Evolutionary conservation across 1,284 basidiomycete genomes (phyloP).

Genomic region (Gymnopus androsaceus): DNA sequence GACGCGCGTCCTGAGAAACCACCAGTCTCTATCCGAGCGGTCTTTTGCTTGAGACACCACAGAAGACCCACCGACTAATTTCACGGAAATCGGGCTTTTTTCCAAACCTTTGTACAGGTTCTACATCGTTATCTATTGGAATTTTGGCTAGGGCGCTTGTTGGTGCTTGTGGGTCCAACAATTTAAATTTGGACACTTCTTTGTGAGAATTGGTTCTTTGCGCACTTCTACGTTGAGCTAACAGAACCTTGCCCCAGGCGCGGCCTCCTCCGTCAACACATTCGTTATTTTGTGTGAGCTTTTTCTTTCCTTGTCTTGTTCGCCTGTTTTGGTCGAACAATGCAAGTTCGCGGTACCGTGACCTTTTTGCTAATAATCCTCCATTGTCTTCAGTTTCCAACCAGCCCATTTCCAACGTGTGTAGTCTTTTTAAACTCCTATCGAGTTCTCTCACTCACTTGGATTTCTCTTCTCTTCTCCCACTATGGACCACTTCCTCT

Average conservation of each 20-base stretch:
- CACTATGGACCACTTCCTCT: slow-evolving; percentile 26
- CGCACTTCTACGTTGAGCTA: slow-evolving; percentile 21
- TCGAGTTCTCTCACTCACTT: slow-evolving; percentile 5
- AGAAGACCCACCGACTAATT: slow-evolving; percentile 1
- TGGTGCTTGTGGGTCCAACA: slow-evolving; percentile 15
- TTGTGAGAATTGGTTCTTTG: slow-evolving; percentile 22
- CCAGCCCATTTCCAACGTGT: slow-evolving; percentile 19
- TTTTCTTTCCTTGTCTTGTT: slow-evolving; percentile 47
- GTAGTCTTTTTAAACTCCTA: not conserved
- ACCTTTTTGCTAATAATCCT: too few species aligned
- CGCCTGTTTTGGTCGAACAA: slow-evolving; percentile 10
- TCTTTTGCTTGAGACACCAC: slow-evolving; percentile 3
- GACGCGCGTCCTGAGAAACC: not conserved
- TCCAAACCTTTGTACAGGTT: not conserved
- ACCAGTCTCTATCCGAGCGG: slow-evolving; percentile 1
- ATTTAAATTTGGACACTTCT: slow-evolving; percentile 36
- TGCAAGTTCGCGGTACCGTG: slow-evolving; percentile 11
- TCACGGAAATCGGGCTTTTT: not conserved
- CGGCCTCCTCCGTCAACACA: slow-evolving; percentile 71
- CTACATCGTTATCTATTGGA: slow-evolving; percentile 1
- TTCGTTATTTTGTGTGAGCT: slow-evolving; percentile 33
- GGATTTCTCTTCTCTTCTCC: slow-evolving; percentile 21
- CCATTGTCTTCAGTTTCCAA: slow-evolving; percentile 23
- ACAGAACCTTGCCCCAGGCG: slow-evolving; percentile 40
- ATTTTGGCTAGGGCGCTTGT: slow-evolving; percentile 35